Evolutionary conservation across 2,329 filamentous ascomycete species (phyloP).

Genomic region (Penicillium carneum): DNA sequence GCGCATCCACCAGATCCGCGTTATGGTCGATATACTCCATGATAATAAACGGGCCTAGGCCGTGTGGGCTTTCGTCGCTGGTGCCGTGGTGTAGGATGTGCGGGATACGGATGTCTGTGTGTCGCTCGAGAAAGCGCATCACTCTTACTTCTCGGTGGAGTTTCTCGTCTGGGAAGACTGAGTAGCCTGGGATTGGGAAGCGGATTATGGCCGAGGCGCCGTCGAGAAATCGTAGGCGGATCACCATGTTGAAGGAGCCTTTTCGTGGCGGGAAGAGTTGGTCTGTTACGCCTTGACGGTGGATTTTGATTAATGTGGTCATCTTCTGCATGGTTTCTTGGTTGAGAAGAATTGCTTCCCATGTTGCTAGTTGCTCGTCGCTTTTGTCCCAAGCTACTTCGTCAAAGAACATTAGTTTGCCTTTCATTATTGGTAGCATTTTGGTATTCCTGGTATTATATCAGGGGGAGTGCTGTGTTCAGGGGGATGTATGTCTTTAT

Average conservation of each 20-base stretch:
- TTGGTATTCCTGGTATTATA: too few relatives aligned
- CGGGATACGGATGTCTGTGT: constrained; percentile 7
- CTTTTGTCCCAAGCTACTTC: constrained; percentile 11
- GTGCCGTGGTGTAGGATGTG: constrained; percentile 15
- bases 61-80: constrained; percentile 18
- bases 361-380: neutral
- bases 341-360: neutral
- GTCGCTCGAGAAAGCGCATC: constrained; percentile 10
- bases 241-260: constrained; percentile 8
- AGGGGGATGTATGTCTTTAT: too few relatives aligned
- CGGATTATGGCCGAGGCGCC: constrained; percentile 31
- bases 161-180: constrained; percentile 12
- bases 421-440: neutral
- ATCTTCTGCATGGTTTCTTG: neutral
- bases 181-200: constrained; percentile 29
- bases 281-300: neutral
- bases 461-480: too few relatives aligned
- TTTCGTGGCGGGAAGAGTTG: neutral
- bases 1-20: constrained; percentile 26
- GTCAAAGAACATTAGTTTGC: constrained; percentile 15
- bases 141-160: constrained; percentile 5
- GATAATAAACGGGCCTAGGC: constrained; percentile 39
- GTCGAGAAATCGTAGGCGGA: constrained; percentile 8
- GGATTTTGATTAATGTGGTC: neutral
- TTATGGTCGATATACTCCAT: constrained; percentile 36